Conservation (phyloP, 2,329 filamentous ascomycete genomes). For the Pseudogymnoascus sp. region DNA sequence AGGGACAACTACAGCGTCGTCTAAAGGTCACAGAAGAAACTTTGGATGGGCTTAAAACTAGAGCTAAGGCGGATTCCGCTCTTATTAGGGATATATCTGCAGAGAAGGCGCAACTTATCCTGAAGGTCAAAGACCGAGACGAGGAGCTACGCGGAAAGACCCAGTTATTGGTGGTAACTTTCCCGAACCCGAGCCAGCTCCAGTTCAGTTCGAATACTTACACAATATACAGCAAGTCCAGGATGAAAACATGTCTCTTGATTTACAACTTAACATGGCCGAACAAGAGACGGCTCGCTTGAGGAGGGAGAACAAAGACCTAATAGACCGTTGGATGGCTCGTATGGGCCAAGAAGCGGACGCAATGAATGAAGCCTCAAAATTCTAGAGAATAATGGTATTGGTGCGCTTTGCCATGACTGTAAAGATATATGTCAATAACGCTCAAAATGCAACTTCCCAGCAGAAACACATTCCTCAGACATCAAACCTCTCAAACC, state of each 20-base stretch:
- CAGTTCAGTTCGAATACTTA: constrained; percentile 15
- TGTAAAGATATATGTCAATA: constrained; percentile 9
- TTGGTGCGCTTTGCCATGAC: constrained; percentile 5
- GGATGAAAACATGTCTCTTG: constrained; percentile 83
- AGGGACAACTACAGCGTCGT: constrained; percentile 56
- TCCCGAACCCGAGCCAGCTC: not conserved
- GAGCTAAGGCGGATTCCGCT: constrained; percentile 49
- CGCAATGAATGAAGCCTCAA: constrained; percentile 59
- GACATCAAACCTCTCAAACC: constrained; percentile 4
- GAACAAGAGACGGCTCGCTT: constrained; percentile 67
- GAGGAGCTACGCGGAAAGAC: constrained; percentile 79
- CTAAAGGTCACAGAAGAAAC: constrained; percentile 56
- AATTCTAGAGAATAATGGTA: constrained; percentile 9
- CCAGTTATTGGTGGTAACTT: constrained; percentile 63
- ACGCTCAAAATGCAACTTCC: not conserved
- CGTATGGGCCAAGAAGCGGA: constrained; percentile 79
- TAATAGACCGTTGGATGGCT: constrained; percentile 87
- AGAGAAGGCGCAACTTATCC: constrained; percentile 52
- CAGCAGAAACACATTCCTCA: not conserved
- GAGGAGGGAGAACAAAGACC: constrained; percentile 74
- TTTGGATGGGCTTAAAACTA: constrained; percentile 51
- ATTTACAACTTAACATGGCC: constrained; percentile 78
- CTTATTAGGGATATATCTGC: constrained; percentile 52
- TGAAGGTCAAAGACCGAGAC: constrained; percentile 68
- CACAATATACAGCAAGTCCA: constrained; percentile 57